Evolutionary conservation across 768 basidiomycete genomes (phyloP), one percentile per base, ranked within the genome.

Genomic region (Suillus subalutaceus): DNA sequence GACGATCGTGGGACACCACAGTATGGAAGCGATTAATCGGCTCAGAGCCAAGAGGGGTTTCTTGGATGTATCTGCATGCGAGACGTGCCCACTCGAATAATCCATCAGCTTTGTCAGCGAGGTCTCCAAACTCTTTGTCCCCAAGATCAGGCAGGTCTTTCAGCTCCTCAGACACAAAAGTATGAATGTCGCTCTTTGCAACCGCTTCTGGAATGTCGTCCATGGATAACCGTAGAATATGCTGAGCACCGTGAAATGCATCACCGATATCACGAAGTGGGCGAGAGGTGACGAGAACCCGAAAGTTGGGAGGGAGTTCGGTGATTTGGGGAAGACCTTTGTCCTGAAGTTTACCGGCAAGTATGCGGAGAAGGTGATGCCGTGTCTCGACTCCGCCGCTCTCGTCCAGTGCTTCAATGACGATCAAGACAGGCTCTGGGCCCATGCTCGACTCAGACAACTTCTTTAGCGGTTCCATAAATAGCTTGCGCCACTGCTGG

Each of bases 361-460:
- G 23, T 38, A 69, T 56, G 10, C 46, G 32, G 9, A 81, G 70
- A 44, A 80, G 67, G 1, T 58, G 35, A 12, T 63, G 61, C n/a
- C 73, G 73, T 50, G 43, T 48, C 10, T 59, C 18, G 4, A 12
- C 26, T 7, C 15, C 52, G 20, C 64, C 66, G 30, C 68, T 69
- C 55, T 68, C 70, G 23, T 72, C 70, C 23, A 74, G 40, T 2
- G 65, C 75, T 57, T 77, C 76, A 16, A 75, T 71, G 35, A 77
- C 65, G 12, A 74, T 64, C 8, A 74, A 56, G 32, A 76, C 66
- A 32, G 72, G 74, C n/a, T 26, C 26, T 26, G 26, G 26, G 26
- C 67, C 53, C 41, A 68, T 18, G 15, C 67, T 58, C 2, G 65
- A 62, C 6, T 5, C 52, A 9, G 50, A 38, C 6, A 67, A n/a